Conservation (phyloP, 2,329 filamentous ascomycete species). For the Bipolaris bicolor region DNA sequence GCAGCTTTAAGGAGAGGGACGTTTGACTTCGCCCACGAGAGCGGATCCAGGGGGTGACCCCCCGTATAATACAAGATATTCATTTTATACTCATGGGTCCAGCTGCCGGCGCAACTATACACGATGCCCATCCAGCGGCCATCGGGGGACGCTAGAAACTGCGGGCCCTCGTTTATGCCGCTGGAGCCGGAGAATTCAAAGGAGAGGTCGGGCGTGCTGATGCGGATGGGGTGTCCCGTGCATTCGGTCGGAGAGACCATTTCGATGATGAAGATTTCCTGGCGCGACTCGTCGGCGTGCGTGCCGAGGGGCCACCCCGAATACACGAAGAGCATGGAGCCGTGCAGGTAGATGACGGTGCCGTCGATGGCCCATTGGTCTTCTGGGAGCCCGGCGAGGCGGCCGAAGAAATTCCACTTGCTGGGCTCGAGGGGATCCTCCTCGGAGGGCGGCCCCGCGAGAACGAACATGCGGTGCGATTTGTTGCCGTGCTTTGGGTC, state of each 20-base stretch:
- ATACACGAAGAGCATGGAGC: slow-evolving; percentile 52
- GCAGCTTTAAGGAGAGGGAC: slow-evolving; percentile 49
- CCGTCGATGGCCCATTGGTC: slow-evolving; percentile 58
- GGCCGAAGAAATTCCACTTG: slow-evolving; percentile 52
- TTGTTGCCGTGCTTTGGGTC: slow-evolving; percentile 52
- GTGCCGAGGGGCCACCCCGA: slow-evolving; percentile 54
- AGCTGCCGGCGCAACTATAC: slow-evolving; percentile 55
- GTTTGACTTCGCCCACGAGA: slow-evolving; percentile 50
- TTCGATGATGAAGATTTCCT: slow-evolving; percentile 54
- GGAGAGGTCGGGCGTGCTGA: slow-evolving; percentile 48
- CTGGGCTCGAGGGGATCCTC: slow-evolving; percentile 38
- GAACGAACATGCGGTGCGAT: slow-evolving; percentile 55
- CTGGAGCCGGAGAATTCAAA: slow-evolving; percentile 51
- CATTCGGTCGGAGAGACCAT: slow-evolving; percentile 48
- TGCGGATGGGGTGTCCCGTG: slow-evolving; percentile 46
- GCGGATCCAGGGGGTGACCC: slow-evolving; percentile 48
- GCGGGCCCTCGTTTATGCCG: slow-evolving; percentile 56
- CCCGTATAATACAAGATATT: slow-evolving; percentile 51
- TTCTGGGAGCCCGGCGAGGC: slow-evolving; percentile 49
- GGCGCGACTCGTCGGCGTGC: slow-evolving; percentile 45
- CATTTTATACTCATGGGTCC: slow-evolving; percentile 58
- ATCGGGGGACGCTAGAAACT: slow-evolving; percentile 47
- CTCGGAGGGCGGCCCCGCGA: slow-evolving; percentile 49
- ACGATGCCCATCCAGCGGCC: slow-evolving; percentile 52
- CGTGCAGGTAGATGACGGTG: slow-evolving; percentile 51